Base-by-base conservation (phyloP, 2,329 filamentous ascomycete species). In the Chaetothyriales sp. region DNA sequence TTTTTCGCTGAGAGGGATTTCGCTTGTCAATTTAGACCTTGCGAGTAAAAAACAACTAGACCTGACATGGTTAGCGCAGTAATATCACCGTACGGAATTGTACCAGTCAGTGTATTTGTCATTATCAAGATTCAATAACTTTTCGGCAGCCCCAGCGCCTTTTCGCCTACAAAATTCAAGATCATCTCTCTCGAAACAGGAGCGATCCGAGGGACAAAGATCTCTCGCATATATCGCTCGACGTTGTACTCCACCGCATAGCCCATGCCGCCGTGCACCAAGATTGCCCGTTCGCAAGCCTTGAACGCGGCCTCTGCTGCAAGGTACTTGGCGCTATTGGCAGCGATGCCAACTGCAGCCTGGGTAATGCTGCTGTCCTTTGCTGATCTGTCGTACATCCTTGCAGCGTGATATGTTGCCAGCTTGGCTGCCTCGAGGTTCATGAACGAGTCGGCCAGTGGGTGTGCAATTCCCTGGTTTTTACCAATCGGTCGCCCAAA, bases 291-390 rank as follows among this genome's bases (percentile, higher is more conserved):
- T 58, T 81, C 78, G 59, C 77, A 80, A 0, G 77, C 77, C 6
- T 68, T 75, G 59, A 79, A 81, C 0, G 76, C 76, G 1, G 78
- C 77, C 56, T 81, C 78, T 0, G 76, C 78, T 7, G 58, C 67
- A 1, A 71, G 53, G 53, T 84, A 86, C 65, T 87, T 86, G 39
- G 80, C 82, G 56, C 77, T 81, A 64, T 86, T 81, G 58, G 78
- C 77, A 43, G 79, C 79, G 1, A 83, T 73, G 0, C 81, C 81
- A 0, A 85, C 68, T 0, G 75, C 72, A 43, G 78, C 71, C 48
- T 72, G 73, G 1, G 71, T 72, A 43, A 81, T 71, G 0, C 68
- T 71, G 9, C 15, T 47, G 51, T 80, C 78, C 1, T 68, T 70
- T 49, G 62, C 70, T 55, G 73, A 72, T 19, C 67, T 65, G 60